Base-by-base conservation (phyloP, 2,329 filamentous ascomycete species). In the Verticillium klebahnii region DNA sequence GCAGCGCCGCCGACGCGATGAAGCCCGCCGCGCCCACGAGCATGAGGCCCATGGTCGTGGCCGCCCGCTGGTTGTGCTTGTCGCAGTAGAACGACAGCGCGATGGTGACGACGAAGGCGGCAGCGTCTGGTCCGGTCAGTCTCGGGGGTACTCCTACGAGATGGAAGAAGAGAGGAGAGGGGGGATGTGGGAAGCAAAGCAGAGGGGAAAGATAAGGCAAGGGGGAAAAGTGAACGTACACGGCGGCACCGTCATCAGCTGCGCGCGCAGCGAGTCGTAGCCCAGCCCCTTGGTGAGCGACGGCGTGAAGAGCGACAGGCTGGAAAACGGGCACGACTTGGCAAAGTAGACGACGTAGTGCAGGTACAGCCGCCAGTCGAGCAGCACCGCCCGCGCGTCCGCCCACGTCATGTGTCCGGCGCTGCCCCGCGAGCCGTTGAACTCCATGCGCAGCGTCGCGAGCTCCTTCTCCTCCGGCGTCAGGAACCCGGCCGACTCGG, bases 341-440 rank as follows among this genome's bases (percentile, higher is more conserved):
- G 83, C 66, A 78, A 81, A 72, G 63, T 67, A 57, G 36, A 71
- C 77, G 39, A 85, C 68, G 23, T 90, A 89, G 61, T 87, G 81
- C 1, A 87, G 87, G 67, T 92, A 93, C 62, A 92, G 80, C 1
- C 84, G 84, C 73, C 87, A 83, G 68, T 87, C 88, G 62, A 85
- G 87, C 5, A 87, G 77, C 66, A 87, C 91, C 25, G 86, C 82
- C 69, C 86, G 89, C 77, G 87, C 90, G 66, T 93, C 90, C 29
- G 76, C 78, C 73, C 89, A 85, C 1, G 83, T 89, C 68, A 87
- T 84, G 64, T 78, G 81, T 15, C 86, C 82, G 66, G 91, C 86
- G 1, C 80, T 76, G 74, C 86, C 86, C 66, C 82, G 79, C 66
- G 78, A 79, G 39, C 81, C 81, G 34, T 36, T 36, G 34, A 36